These are phyloP conservation scores for Sporopachydermia lactativora DNA, from an alignment of 805 yeast species.

Conservation along the genomic window DNA sequence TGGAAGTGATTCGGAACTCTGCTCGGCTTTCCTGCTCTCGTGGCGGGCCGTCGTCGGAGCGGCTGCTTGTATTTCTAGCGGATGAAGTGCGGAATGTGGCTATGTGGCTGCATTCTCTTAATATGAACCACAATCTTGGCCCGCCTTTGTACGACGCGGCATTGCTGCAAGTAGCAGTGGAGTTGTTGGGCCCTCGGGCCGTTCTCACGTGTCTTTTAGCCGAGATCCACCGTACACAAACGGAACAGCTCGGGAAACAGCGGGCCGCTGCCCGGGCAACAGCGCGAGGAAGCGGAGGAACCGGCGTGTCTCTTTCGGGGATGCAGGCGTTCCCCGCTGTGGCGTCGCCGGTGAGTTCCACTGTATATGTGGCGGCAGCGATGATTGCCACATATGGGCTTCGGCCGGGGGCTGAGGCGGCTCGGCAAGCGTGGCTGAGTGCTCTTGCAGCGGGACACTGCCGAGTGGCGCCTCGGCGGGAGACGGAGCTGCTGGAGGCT, in stretches of 20 bases:
- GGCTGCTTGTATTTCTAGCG: slow-evolving; percentile 9
- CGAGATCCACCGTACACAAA: slow-evolving; percentile 1
- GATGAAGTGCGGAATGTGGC: slow-evolving; percentile 11
- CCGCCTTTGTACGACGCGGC: slow-evolving; percentile 11
- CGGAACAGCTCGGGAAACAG: neutral
- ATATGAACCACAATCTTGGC: slow-evolving; percentile 11
- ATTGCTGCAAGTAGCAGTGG: slow-evolving; percentile 9
- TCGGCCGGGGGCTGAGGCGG: neutral
- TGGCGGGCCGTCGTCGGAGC: too few relatives aligned
- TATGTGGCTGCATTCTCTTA: slow-evolving; percentile 12
- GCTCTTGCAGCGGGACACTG: neutral
- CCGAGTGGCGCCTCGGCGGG: neutral
- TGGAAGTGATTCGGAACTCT: slow-evolving; percentile 2
- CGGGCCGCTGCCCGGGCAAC: neutral
- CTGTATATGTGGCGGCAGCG: neutral
- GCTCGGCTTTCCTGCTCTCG: slow-evolving; percentile 2
- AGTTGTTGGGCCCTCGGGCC: slow-evolving; percentile 11
- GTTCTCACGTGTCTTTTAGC: slow-evolving; percentile 5
- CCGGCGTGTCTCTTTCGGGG: neutral
- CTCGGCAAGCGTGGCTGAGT: neutral
- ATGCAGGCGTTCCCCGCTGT: neutral
- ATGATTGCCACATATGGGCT: slow-evolving; percentile 1
- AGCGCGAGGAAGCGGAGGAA: neutral
- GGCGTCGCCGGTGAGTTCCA: neutral
- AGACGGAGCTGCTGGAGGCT: neutral